Evolutionary conservation across 1,284 basidiomycete species (phyloP), one percentile per base, ranked within the genome.

Genomic region (Cryptococcus sp.): DNA sequence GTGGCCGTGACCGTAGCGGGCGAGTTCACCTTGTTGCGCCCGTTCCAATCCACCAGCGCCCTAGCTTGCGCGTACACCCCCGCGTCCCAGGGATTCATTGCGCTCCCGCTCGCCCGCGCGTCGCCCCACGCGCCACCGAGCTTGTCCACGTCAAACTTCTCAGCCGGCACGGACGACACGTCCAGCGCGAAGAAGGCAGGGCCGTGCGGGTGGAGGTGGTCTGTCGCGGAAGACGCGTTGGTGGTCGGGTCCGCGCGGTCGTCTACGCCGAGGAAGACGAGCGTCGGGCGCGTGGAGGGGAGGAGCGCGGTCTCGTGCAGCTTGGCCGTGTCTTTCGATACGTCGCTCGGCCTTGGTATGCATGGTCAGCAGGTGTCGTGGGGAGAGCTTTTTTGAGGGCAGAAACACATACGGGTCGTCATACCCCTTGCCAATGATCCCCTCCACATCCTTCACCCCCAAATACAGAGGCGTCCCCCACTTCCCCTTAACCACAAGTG

Each of bases 1-100:
- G n/a, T n/a, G 45, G 13, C 3, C 2, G 13, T 1, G n/a, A 37
- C 1, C 23, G 5, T 3, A 53, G 70, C 46, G n/a, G n/a, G n/a
- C n/a, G n/a, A n/a, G n/a, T n/a, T n/a, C 64, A 85, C 89, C 80
- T 86, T 89, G 73, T 92, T 92, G 54, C 91, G 80, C 49, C 79
- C 80, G 71, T 94, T 94, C 93, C 92, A 96, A 71, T 95, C 92
- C 7, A 87, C 80, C 81, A 95, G 80, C 52, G 87, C 88, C 59
- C 89, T 80, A 2, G 85, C 88, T 53, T 83, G 81, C 0, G 89
- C 87, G 68, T 88, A 89, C 0, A 94, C 76, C 1, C 83, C 85
- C 1, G 86, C 89, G 45, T 85, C 84, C 69, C 71, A 77, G 1
- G 60, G 56, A 12, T 57, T 54, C 67, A 77, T 70, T 8, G 58